phyloP scores from a whole-genome alignment of 169 alveolate genomes.

The Eimeria sp. region DNA sequence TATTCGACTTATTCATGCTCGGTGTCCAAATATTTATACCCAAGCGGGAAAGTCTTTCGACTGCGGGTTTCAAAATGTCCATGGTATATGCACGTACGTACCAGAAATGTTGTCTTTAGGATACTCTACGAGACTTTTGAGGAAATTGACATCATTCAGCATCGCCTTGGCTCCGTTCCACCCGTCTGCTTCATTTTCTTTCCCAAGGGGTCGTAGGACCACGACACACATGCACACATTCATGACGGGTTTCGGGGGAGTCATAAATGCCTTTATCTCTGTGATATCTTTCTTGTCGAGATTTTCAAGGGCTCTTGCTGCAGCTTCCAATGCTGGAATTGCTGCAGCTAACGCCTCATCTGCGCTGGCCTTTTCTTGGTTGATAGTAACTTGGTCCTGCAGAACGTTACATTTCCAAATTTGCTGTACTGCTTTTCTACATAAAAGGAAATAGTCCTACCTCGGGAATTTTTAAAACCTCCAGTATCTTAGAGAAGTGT shows the following conservation, averaged over 20 bases:
- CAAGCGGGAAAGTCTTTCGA: background rate
- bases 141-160: conserved; percentile 91
- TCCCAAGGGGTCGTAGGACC: conserved; percentile 92
- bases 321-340: conserved; percentile 94
- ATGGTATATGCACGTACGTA: background rate
- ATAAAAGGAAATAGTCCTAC: too few relatives aligned
- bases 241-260: conserved; percentile 93
- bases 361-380: conserved; percentile 91
- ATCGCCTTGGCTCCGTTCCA: conserved; percentile 94
- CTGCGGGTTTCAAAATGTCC: background rate
- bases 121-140: conserved; percentile 89
- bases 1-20: background rate
- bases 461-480: background rate
- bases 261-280: conserved; percentile 91
- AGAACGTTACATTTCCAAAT: background rate
- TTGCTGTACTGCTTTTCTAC: background rate
- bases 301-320: conserved; percentile 92
- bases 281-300: conserved; percentile 90
- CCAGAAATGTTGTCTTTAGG: conserved; percentile 89
- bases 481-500: background rate
- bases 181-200: conserved; percentile 91
- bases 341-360: conserved; percentile 94
- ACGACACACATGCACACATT: conserved; percentile 91
- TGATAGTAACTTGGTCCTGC: conserved; percentile 85
- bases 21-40: background rate